These are phyloP conservation scores for Ganoderma leucocontextum DNA, from an alignment of 1,284 basidiomycete species.

Conservation along the genomic window DNA sequence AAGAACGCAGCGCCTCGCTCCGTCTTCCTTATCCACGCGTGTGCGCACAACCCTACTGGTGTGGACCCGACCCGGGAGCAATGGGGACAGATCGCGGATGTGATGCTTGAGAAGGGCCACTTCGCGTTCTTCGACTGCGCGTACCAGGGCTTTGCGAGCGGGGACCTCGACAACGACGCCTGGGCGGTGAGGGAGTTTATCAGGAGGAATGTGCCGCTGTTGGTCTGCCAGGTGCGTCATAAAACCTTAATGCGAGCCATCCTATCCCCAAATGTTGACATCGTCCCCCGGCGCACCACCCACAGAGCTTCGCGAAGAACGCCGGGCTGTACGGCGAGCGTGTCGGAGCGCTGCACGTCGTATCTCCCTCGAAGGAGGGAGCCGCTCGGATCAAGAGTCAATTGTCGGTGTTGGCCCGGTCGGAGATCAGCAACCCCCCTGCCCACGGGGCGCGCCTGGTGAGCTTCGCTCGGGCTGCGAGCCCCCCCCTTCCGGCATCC, in stretches of 20 bases:
- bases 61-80: constrained; percentile 93
- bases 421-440: constrained; percentile 95
- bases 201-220: constrained; percentile 74
- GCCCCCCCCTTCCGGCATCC: neutral
- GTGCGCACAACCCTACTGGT: constrained; percentile 96
- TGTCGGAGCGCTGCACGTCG: constrained; percentile 85
- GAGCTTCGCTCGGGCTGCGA: constrained; percentile 11
- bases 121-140: constrained; percentile 96
- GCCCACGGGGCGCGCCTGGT: constrained; percentile 91
- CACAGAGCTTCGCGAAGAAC: constrained; percentile 94
- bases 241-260: neutral
- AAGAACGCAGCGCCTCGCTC: constrained; percentile 75
- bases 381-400: constrained; percentile 84
- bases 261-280: neutral
- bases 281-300: neutral
- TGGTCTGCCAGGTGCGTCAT: constrained; percentile 82
- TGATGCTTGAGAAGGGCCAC: constrained; percentile 81
- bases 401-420: constrained; percentile 86
- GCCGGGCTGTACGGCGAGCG: constrained; percentile 94
- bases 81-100: constrained; percentile 84
- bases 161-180: constrained; percentile 81
- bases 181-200: constrained; percentile 84
- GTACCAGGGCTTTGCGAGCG: constrained; percentile 94
- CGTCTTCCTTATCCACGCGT: constrained; percentile 91
- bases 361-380: constrained; percentile 67